A percentile compares a stretch with the other conserved stretches of the same genome.
phyloP scores from a whole-genome alignment of 805 yeast genomes.

The Cyberlindnera petersonii region DNA sequence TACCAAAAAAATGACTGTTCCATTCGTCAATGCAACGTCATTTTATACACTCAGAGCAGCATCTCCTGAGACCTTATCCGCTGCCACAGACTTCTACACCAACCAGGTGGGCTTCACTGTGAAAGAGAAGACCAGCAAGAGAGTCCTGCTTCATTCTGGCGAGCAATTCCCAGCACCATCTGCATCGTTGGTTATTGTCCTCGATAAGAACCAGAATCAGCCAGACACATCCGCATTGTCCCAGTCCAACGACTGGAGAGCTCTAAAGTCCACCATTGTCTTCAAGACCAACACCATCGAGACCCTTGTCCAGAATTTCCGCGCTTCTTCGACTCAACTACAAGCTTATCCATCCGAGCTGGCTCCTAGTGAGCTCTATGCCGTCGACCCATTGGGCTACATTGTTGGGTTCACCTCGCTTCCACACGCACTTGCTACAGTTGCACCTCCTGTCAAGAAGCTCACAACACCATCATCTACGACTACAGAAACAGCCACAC shows the following conservation, averaged over 20 bases:
- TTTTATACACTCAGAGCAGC: slow-evolving; percentile 52
- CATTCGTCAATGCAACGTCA: slow-evolving; percentile 56
- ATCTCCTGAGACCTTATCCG: slow-evolving; percentile 37
- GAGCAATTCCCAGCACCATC: slow-evolving; percentile 28
- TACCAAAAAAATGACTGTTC: slow-evolving; percentile 14
- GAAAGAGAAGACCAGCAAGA: slow-evolving; percentile 22
- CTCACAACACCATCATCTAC: slow-evolving; percentile 1
- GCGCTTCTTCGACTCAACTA: slow-evolving; percentile 30
- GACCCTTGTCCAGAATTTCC: slow-evolving; percentile 26
- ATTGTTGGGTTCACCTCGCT: slow-evolving; percentile 74
- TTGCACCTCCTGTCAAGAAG: slow-evolving; percentile 32
- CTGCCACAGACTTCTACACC: slow-evolving; percentile 56
- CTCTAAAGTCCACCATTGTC: slow-evolving; percentile 39
- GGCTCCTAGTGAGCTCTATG: slow-evolving; percentile 71
- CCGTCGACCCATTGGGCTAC: slow-evolving; percentile 80
- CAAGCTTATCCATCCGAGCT: slow-evolving; percentile 70
- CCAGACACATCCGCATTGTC: slow-evolving; percentile 29
- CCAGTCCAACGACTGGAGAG: slow-evolving; percentile 45
- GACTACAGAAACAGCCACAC: background rate
- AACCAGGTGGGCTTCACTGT: slow-evolving; percentile 36
- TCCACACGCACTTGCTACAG: slow-evolving; percentile 51
- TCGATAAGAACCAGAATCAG: slow-evolving; percentile 22
- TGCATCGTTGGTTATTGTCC: slow-evolving; percentile 27
- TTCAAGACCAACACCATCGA: slow-evolving; percentile 31
- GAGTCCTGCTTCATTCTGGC: slow-evolving; percentile 31